Percentiles rank a stretch among this genome's conserved stretches.
Conservation (phyloP, 176 grass and related monocot species). For the Eragrostis nindensis region DNA sequence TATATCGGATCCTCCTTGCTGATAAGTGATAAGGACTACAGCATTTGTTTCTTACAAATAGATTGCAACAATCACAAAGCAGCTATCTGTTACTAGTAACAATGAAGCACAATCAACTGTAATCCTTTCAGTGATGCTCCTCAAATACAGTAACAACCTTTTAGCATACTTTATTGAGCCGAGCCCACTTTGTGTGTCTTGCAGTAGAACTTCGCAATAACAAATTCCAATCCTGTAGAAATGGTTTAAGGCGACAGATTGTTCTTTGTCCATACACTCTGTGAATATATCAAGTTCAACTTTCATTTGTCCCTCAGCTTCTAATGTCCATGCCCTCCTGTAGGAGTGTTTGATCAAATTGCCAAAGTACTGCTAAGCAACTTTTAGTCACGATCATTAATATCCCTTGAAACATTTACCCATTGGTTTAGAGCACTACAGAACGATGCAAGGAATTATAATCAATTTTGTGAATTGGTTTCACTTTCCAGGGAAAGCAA, state of each 20-base stretch:
- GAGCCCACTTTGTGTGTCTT: not conserved
- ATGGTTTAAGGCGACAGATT: not conserved
- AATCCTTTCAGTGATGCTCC: not conserved
- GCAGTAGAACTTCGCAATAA: not conserved
- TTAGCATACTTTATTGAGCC: not conserved
- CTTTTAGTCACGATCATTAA: no score
- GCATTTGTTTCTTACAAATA: not conserved
- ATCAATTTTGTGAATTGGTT: slow-evolving; percentile 23
- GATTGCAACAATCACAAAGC: not conserved
- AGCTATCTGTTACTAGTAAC: not conserved
- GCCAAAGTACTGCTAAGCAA: no score
- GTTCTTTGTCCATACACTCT: not conserved
- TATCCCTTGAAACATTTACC: not conserved
- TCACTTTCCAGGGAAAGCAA: slow-evolving; percentile 77
- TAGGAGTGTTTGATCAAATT: slow-evolving; percentile 11
- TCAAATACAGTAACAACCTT: not conserved
- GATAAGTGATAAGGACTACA: not conserved
- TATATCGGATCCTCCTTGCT: slow-evolving; percentile 2
- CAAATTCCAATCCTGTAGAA: not conserved
- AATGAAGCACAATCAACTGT: not conserved
- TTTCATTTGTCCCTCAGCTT: not conserved
- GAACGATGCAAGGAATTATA: not conserved
- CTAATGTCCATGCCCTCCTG: not conserved
- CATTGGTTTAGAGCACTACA: slow-evolving; percentile 24
- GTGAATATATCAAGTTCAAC: not conserved